Conservation (phyloP, 148 eudicot genomes). For the Fagopyrum homotropicum region DNA sequence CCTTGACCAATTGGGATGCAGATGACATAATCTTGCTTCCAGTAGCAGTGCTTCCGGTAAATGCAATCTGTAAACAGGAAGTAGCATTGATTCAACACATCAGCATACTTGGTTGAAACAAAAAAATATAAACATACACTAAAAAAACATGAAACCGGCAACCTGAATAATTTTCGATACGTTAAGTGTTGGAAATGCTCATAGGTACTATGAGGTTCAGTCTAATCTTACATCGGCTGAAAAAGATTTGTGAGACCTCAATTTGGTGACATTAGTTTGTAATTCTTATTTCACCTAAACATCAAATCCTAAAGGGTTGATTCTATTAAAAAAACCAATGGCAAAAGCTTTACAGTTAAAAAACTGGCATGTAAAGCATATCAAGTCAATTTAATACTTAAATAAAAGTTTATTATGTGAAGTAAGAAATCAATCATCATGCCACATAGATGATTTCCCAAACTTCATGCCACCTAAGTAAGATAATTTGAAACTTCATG, state of each 20-base stretch:
- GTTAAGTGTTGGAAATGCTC: neutral
- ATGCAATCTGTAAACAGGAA: conserved; percentile 62
- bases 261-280: neutral
- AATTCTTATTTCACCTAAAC: neutral
- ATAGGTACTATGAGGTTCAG: neutral
- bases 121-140: neutral
- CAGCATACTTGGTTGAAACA: neutral
- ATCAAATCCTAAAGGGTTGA: neutral
- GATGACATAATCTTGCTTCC: conserved; percentile 94
- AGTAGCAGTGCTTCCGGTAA: conserved; percentile 92
- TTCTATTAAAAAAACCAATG: too few species aligned
- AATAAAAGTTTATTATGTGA: neutral
- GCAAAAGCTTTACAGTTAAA: too few species aligned
- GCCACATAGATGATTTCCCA: neutral
- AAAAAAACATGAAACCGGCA: neutral
- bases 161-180: neutral
- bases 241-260: neutral
- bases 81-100: neutral
- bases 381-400: neutral
- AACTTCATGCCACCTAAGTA: neutral
- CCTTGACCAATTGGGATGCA: conserved; percentile 89
- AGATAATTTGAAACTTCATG: neutral
- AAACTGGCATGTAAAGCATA: neutral
- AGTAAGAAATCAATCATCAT: neutral
- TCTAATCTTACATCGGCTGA: neutral